These are phyloP conservation scores for Nigrograna mackinnonii DNA, from an alignment of 2,329 filamentous ascomycete genomes.

Conservation along the genomic window DNA sequence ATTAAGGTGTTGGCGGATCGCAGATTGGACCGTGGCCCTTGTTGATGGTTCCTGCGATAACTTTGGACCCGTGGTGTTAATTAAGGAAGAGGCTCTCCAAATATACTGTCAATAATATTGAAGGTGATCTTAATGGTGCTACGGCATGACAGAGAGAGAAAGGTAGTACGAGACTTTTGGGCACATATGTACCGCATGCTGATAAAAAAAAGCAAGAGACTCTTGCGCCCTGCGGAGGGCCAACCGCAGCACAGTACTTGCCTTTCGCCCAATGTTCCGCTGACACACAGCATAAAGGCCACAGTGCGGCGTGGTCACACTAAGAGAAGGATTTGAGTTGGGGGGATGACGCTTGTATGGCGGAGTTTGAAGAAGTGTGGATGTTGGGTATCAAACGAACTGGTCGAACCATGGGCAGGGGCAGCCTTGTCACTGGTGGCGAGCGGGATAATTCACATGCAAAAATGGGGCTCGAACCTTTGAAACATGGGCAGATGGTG, in stretches of 20 bases:
- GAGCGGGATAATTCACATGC: constrained; percentile 18
- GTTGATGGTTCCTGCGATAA: constrained; percentile 19
- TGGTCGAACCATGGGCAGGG: constrained; percentile 11
- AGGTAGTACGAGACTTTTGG: constrained; percentile 31
- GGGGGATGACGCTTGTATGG: constrained; percentile 19
- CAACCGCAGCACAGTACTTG: constrained; percentile 21
- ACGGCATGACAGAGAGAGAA: constrained; percentile 29
- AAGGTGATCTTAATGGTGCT: constrained; percentile 30
- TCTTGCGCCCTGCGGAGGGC: constrained; percentile 15
- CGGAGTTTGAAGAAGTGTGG: constrained; percentile 12
- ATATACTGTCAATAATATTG: constrained; percentile 34
- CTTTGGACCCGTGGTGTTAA: constrained; percentile 17
- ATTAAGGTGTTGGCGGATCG: constrained; percentile 27
- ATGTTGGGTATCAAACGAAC: constrained; percentile 19
- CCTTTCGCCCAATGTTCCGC: constrained; percentile 19
- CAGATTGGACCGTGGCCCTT: constrained; percentile 26
- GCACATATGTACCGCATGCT: constrained; percentile 23
- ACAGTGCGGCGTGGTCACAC: constrained; percentile 30
- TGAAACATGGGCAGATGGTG: constrained; percentile 12
- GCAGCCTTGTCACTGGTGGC: constrained; percentile 9
- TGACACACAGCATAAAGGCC: constrained; percentile 31
- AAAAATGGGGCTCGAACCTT: constrained; percentile 12
- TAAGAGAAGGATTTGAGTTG: constrained; percentile 20
- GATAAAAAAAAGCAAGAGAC: constrained; percentile 24
- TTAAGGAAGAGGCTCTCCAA: constrained; percentile 23